Percentiles rank a stretch among this genome's conserved stretches.
These are phyloP conservation scores for Betula pendula DNA, from an alignment of 306 rosid genomes.

Conservation along the genomic window DNA sequence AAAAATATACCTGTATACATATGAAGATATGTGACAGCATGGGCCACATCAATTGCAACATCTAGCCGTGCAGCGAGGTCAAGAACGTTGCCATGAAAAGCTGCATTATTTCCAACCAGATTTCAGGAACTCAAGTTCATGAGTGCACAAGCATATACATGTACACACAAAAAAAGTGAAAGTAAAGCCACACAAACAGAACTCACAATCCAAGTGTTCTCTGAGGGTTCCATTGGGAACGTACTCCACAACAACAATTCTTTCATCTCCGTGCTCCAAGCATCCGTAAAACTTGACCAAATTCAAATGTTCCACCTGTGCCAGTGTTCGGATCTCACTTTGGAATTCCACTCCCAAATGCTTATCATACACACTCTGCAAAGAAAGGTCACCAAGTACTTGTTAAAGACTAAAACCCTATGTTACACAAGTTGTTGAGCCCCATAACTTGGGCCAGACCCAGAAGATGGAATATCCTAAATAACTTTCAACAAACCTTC, in stretches of 20 bases:
- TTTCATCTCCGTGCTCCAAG: slow-evolving; percentile 75
- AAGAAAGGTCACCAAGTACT: slow-evolving; percentile 23
- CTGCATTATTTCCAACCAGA: slow-evolving; percentile 48
- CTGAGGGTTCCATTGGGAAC: slow-evolving; percentile 93
- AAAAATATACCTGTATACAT: slow-evolving; percentile 70
- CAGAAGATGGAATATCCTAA: background rate
- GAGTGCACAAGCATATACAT: background rate
- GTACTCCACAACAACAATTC: slow-evolving; percentile 76
- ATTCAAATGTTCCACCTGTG: slow-evolving; percentile 84
- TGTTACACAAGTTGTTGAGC: slow-evolving; percentile 13
- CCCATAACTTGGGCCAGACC: background rate
- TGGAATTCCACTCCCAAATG: slow-evolving; percentile 79
- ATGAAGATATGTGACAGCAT: slow-evolving; percentile 96
- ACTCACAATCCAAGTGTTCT: slow-evolving; percentile 95
- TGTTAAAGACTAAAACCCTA: slow-evolving; percentile 12
- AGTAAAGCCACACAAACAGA: slow-evolving; percentile 4
- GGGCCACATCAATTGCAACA: slow-evolving; percentile 92
- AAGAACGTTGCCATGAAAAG: slow-evolving; percentile 59
- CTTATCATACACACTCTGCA: slow-evolving; percentile 74
- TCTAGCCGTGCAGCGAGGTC: slow-evolving; percentile 81
- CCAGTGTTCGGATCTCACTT: slow-evolving; percentile 82
- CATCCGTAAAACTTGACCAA: slow-evolving; percentile 80
- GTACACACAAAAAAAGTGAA: slow-evolving; percentile 7
- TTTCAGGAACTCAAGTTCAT: slow-evolving; percentile 25
- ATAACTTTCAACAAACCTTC: slow-evolving; percentile 55